Evolutionary conservation across 2,329 filamentous ascomycete genomes (phyloP).

Genomic region (Pseudopyrenochaeta lycopersici): DNA sequence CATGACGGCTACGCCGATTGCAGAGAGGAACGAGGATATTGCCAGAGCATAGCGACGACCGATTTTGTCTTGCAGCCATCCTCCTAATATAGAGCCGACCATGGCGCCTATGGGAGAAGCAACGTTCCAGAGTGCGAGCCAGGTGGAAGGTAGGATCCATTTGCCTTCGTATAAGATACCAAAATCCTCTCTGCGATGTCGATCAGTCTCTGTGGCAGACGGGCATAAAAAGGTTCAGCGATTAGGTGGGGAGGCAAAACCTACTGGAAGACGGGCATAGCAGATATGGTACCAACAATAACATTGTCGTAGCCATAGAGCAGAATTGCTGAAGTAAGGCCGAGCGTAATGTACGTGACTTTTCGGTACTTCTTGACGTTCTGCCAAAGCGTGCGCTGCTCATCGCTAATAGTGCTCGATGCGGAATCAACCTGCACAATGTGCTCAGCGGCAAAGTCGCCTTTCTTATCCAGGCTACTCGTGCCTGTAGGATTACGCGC

Average conservation of each 20-base stretch:
- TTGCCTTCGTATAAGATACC: constrained; percentile 28
- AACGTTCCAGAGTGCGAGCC: constrained; percentile 42
- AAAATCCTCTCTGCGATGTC: constrained; percentile 30
- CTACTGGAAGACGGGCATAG: constrained; percentile 41
- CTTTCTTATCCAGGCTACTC: constrained; percentile 7
- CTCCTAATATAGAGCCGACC: constrained; percentile 34
- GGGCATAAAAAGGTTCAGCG: not conserved
- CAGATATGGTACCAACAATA: constrained; percentile 39
- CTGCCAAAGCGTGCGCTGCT: constrained; percentile 36
- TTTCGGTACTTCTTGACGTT: constrained; percentile 43
- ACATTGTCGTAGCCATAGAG: constrained; percentile 44
- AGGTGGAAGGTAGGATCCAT: constrained; percentile 40
- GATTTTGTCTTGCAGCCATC: constrained; percentile 37
- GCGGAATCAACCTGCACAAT: constrained; percentile 18
- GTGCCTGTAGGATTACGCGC: constrained; percentile 9
- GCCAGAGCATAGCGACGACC: constrained; percentile 35
- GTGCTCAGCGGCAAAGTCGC: constrained; percentile 11
- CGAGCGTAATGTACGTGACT: constrained; percentile 33
- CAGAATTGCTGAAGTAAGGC: constrained; percentile 36
- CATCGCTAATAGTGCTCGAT: constrained; percentile 18
- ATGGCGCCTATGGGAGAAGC: constrained; percentile 37
- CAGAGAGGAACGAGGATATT: constrained; percentile 34
- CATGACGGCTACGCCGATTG: constrained; percentile 39
- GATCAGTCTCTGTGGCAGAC: not conserved
- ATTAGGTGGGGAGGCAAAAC: not conserved